Conservation (phyloP, 192 early-diverging fungal genomes). For the Irineochytrium annulatum region DNA sequence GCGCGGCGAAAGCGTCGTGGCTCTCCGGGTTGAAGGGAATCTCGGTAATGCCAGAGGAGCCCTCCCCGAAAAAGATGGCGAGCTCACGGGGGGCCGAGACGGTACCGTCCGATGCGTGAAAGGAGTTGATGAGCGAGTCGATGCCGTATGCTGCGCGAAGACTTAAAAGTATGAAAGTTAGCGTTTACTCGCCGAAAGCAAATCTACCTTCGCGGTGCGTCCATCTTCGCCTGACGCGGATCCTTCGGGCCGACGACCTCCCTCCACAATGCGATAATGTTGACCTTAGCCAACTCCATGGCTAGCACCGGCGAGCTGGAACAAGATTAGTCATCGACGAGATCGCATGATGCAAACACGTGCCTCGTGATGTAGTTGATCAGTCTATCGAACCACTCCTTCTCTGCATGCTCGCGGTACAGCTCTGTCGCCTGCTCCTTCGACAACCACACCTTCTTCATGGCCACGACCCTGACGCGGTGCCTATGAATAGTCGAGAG, state of each 20-base stretch:
- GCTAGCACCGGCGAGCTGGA: constrained; percentile 45
- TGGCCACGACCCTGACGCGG: constrained; percentile 41
- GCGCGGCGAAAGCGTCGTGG: background rate
- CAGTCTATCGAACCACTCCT: constrained; percentile 43
- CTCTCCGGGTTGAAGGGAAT: background rate
- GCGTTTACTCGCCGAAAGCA: constrained; percentile 6
- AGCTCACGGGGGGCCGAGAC: constrained; percentile 40
- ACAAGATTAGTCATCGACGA: background rate
- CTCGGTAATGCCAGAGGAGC: background rate
- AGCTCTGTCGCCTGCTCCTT: constrained; percentile 45
- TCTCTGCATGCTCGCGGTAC: constrained; percentile 49
- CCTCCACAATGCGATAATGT: constrained; percentile 47
- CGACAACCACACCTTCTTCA: constrained; percentile 51
- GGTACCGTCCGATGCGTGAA: constrained; percentile 46
- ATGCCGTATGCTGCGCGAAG: constrained; percentile 51
- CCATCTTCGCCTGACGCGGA: constrained; percentile 40
- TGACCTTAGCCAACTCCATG: constrained; percentile 44
- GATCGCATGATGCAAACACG: too few species aligned
- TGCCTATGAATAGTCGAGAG: constrained; percentile 40
- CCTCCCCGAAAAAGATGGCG: constrained; percentile 32
- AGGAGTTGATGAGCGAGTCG: constrained; percentile 53
- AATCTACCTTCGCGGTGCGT: constrained; percentile 43
- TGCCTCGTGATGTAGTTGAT: constrained; percentile 48
- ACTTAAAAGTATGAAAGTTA: constrained; percentile 20
- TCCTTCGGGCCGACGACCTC: constrained; percentile 53